phyloP scores from a whole-genome alignment of 148 eudicot species.

The Vaccinium vitisidaea region DNA sequence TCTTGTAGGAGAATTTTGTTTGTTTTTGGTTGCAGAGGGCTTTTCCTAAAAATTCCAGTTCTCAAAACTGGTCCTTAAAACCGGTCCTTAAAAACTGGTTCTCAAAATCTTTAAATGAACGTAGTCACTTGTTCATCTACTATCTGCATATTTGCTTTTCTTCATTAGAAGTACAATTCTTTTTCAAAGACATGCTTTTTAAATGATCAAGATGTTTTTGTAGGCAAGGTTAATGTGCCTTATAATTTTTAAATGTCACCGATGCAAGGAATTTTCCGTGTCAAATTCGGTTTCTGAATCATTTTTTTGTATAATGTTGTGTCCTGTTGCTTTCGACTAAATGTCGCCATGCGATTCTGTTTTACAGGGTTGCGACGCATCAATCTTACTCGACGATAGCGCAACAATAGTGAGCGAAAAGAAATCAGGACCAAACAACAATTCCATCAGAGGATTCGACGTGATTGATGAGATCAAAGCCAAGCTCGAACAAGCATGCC shows the following conservation, averaged over 20 bases:
- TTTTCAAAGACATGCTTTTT: neutral
- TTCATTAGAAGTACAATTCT: neutral
- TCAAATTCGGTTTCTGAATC: no score
- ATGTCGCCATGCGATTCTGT: neutral
- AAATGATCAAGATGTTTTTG: neutral
- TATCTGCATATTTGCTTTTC: neutral
- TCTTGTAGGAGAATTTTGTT: neutral
- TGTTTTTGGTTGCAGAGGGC: no score
- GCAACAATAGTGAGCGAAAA: slow-evolving; percentile 64
- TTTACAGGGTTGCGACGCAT: slow-evolving; percentile 90
- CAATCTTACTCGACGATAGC: slow-evolving; percentile 65
- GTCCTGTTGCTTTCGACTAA: neutral
- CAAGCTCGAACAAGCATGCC: slow-evolving; percentile 67
- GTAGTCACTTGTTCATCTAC: neutral
- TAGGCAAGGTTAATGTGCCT: neutral
- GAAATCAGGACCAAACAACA: slow-evolving; percentile 60
- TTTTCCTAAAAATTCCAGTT: no score
- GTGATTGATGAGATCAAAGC: slow-evolving; percentile 88
- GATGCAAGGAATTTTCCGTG: no score
- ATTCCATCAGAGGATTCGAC: slow-evolving; percentile 78
- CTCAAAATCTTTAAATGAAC: no score
- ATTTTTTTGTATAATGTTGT: no score
- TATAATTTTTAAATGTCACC: neutral
- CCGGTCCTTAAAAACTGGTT: no score
- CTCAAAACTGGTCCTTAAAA: no score